Base-by-base conservation (phyloP, 163 green algal genomes). In the Trebouxiophyceae sp. region DNA sequence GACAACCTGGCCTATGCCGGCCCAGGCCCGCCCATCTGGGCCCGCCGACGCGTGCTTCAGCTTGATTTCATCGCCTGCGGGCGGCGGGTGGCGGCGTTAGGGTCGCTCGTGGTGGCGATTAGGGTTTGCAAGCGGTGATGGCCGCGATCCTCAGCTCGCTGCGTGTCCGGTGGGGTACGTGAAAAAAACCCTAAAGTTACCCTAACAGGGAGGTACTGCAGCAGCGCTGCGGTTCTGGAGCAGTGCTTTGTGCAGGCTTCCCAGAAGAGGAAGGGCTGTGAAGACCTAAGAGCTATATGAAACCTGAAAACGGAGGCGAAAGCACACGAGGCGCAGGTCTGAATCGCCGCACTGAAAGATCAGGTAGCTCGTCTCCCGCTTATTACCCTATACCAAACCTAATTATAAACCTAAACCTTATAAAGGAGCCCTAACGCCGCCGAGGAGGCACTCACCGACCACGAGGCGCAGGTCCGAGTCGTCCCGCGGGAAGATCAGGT, bases 51-150 rank as follows among this genome's bases (percentile, higher is more conserved):
- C 68, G 73, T 96, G 93, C 30, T 70, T 70, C 66, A 97, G 81
- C 60, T 79, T 75, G 57, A 98, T 76, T 84, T 97, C 92, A 72
- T 98, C 91, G 20, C 92, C 90, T 90, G 86, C 62, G 65, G 28
- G 30, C n/a, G 62, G 4, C 45, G 60, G 7, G n/a, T n/a, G n/a
- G n/a, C n/a, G n/a, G n/a, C n/a, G n/a, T n/a, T n/a, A n/a, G n/a
- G n/a, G n/a, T n/a, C n/a, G n/a, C n/a, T n/a, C n/a, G n/a, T n/a
- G n/a, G n/a, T n/a, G n/a, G n/a, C n/a, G 39, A 50, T 50, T n/a
- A 54, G 23, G n/a, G n/a, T n/a, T n/a, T 57, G 20, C 20, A 57
- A 57, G 23, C 20, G 20, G 6, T 57, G 20, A 5, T 27, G 23
- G 47, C 20, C 23, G 5, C 47, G 5, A 29, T 24, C 23, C 47